phyloP scores from a whole-genome alignment of 192 early-diverging fungal genomes.

The Linnemannia schmuckeri region DNA sequence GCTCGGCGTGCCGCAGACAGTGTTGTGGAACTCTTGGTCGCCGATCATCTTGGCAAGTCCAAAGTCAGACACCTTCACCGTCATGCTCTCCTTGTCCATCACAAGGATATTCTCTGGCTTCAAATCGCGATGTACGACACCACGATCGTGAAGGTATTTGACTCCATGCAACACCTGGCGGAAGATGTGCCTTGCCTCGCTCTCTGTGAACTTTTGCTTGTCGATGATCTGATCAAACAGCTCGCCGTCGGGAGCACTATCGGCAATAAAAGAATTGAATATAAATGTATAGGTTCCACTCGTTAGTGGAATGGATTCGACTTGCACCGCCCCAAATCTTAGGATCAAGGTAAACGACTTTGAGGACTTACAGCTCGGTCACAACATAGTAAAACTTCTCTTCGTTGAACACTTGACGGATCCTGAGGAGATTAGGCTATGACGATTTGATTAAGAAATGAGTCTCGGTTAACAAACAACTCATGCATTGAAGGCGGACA shows the following conservation, averaged over 20 bases:
- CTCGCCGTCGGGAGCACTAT: constrained; percentile 87
- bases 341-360: background rate
- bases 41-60: constrained; percentile 81
- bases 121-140: constrained; percentile 95
- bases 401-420: constrained; percentile 38
- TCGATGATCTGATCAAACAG: constrained; percentile 92
- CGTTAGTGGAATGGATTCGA: background rate
- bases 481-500: background rate
- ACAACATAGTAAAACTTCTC: constrained; percentile 31
- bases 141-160: constrained; percentile 84
- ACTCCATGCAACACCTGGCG: constrained; percentile 84
- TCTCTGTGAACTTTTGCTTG: constrained; percentile 80
- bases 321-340: background rate
- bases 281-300: background rate
- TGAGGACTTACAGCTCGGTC: constrained; percentile 51
- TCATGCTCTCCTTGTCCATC: constrained; percentile 62
- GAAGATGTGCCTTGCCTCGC: constrained; percentile 83
- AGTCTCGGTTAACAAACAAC: constrained; percentile 45
- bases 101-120: constrained; percentile 86
- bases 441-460: constrained; percentile 22
- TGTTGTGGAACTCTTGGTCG: constrained; percentile 75
- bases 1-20: constrained; percentile 91
- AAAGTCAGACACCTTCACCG: constrained; percentile 96
- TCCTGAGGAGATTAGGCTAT: constrained; percentile 41
- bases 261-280: background rate